Evolutionary conservation across 352 stramenopile genomes (phyloP), one percentile per base, ranked within the genome.

Genomic region (Phytophthora uliginosa): DNA sequence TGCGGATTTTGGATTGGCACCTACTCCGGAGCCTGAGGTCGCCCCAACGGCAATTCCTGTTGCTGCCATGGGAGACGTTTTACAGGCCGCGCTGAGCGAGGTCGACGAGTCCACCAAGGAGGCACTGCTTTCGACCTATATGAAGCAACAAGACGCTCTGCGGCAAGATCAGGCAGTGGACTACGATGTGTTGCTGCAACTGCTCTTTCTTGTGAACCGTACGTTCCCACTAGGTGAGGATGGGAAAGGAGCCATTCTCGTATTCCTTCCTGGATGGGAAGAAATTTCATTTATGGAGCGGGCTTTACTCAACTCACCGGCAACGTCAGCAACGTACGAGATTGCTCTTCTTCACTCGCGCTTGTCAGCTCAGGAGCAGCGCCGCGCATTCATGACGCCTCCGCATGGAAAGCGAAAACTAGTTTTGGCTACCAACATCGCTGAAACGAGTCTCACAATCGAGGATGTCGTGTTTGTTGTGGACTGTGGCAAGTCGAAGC

Each of bases 401-500:
- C 78, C 83, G 7, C 67, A 68, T 5, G 85, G 85, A 26, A 90
- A 90, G 61, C 80, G 87, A 56, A 95, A 97, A 66, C 69, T 97
- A 7, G 90, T 97, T 38, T 84, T 99, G 53, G 84, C 94, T 6
- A 99, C 97, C 0, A 99, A 99, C 71, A 98, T 99, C 55, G 97
- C 97, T 6, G 98, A 99, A 79, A 99, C 97, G 13, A 98, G 91
- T 72, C 79, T 99, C 4, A 99, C 98, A 13, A 98, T 99, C n/a
- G 95, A 98, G 38, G 90, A 97, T 64, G 95, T 99, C 26, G 93
- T 95, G 10, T 98, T 98, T 61, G 90, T 97, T 5, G 86, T 97
- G 42, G 90, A 97, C 56, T 95, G 81, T 50, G 89, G 89, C 62
- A 97, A 95, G 58, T 93, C 84, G 0, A 97, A 95, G 71, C 89